These are phyloP conservation scores for Vitis vinifera DNA, from an alignment of 164 flowering plant genomes.

Conservation along the genomic window DNA sequence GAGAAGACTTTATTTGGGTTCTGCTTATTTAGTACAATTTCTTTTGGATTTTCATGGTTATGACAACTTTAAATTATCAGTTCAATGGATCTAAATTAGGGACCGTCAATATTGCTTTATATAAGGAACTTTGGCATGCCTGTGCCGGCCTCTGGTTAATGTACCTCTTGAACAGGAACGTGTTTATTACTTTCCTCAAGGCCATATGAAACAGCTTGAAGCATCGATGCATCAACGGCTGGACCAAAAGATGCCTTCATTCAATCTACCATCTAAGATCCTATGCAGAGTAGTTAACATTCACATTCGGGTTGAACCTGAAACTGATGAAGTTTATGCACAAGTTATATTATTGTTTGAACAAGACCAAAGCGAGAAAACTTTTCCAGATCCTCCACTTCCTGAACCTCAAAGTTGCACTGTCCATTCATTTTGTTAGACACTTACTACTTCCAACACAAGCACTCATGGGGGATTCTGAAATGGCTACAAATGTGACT, in stretches of 20 bases:
- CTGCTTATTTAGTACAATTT: too few species aligned
- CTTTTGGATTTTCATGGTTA: too few species aligned
- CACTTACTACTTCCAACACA: slow-evolving; percentile 25
- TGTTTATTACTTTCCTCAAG: slow-evolving; percentile 14
- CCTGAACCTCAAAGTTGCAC: slow-evolving; percentile 16
- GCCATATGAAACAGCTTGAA: slow-evolving; percentile 10
- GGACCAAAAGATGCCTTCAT: background rate
- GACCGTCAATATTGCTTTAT: background rate
- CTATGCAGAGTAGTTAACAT: background rate
- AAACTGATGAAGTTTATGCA: slow-evolving; percentile 24
- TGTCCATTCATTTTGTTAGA: slow-evolving; percentile 23
- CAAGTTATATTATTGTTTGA: slow-evolving; percentile 20
- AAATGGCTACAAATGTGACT: too few species aligned
- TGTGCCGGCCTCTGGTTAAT: slow-evolving; percentile 10
- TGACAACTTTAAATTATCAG: too few species aligned
- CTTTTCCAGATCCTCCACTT: slow-evolving; percentile 11
- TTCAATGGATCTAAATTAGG: too few species aligned
- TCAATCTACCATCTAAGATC: slow-evolving; percentile 1
- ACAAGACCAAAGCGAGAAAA: slow-evolving; percentile 7
- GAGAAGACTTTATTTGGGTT: too few species aligned
- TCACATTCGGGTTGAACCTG: slow-evolving; percentile 7
- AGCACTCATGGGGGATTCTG: slow-evolving; percentile 30
- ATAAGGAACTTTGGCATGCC: slow-evolving; percentile 7
- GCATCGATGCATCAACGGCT: background rate
- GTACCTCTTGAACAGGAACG: slow-evolving; percentile 7